Conservation (phyloP, 768 basidiomycete species). For the Epithele typhae region DNA sequence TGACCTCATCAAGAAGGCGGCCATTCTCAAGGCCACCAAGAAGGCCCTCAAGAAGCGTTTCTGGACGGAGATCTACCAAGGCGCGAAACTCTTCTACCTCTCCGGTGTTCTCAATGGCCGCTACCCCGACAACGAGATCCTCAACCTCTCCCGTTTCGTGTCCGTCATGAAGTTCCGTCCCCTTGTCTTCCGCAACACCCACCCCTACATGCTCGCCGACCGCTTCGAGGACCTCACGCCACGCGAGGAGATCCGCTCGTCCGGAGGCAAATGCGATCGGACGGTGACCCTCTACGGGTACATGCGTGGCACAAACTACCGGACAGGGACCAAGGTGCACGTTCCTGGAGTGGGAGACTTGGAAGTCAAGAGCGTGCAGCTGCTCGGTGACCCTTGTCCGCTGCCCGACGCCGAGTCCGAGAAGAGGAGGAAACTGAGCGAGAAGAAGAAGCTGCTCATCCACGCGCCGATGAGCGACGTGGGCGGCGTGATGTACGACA, state of each 20-base stretch:
- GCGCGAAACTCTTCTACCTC: constrained; percentile 91
- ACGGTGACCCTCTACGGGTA: constrained; percentile 94
- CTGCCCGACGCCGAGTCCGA: constrained; percentile 89
- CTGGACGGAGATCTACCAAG: constrained; percentile 99
- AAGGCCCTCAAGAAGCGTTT: constrained; percentile 96
- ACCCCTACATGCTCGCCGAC: constrained; percentile 93
- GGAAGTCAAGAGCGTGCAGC: constrained; percentile 63
- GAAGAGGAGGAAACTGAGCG: constrained; percentile 87
- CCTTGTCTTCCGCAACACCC: constrained; percentile 89
- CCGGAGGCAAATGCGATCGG: constrained; percentile 89
- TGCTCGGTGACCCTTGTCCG: constrained; percentile 93
- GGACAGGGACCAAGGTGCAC: constrained; percentile 75
- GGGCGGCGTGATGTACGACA: constrained; percentile 95
- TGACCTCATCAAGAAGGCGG: constrained; percentile 91
- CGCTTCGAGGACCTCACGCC: constrained; percentile 93
- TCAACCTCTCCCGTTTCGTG: constrained; percentile 95
- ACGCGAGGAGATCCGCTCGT: constrained; percentile 70
- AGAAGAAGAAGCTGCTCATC: constrained; percentile 87
- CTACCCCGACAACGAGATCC: constrained; percentile 94
- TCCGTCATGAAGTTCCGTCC: constrained; percentile 99
- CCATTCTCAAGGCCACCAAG: constrained; percentile 84
- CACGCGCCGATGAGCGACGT: constrained; percentile 99
- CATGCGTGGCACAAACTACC: constrained; percentile 83
- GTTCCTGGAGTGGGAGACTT: constrained; percentile 95
- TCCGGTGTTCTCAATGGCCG: constrained; percentile 96